Evolutionary conservation across 768 basidiomycete species (phyloP).

Genomic region (Suillus americanus): DNA sequence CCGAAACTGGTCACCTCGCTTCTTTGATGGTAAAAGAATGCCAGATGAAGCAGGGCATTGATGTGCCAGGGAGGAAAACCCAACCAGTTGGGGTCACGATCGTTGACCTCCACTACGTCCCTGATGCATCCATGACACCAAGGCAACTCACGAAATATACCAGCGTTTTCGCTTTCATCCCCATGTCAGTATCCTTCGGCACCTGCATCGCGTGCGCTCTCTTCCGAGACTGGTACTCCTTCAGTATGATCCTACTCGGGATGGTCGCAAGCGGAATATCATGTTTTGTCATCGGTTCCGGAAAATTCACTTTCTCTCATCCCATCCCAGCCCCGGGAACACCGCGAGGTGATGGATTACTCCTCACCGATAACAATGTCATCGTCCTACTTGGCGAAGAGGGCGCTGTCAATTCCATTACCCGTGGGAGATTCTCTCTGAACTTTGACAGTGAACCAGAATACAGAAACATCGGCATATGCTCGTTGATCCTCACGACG

Average conservation of each 20-base stretch:
- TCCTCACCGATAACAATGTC: constrained; percentile 21
- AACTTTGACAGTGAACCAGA: constrained; percentile 25
- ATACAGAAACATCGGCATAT: constrained; percentile 29
- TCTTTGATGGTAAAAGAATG: constrained; percentile 29
- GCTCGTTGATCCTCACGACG: constrained; percentile 30
- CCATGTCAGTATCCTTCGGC: constrained; percentile 30
- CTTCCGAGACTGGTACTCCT: constrained; percentile 33
- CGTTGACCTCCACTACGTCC: constrained; percentile 24
- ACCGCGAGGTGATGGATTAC: constrained; percentile 32
- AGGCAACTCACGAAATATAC: constrained; percentile 20
- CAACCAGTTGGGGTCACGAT: constrained; percentile 27
- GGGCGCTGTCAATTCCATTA: constrained; percentile 31
- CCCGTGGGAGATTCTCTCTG: constrained; percentile 32
- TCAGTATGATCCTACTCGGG: constrained; percentile 35
- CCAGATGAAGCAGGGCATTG: constrained; percentile 8
- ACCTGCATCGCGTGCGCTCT: constrained; percentile 28
- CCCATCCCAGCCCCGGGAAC: constrained; percentile 24
- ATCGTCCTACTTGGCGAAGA: constrained; percentile 31
- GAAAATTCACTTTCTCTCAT: constrained; percentile 26
- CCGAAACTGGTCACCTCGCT: constrained; percentile 32
- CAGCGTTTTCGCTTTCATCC: constrained; percentile 27
- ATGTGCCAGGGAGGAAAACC: constrained; percentile 26
- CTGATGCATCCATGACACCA: constrained; percentile 17
- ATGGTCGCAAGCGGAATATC: constrained; percentile 31
- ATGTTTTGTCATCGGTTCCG: constrained; percentile 34